Evolutionary conservation across 129 eudicot species (phyloP).

Genomic region (Saussurea involucrata): DNA sequence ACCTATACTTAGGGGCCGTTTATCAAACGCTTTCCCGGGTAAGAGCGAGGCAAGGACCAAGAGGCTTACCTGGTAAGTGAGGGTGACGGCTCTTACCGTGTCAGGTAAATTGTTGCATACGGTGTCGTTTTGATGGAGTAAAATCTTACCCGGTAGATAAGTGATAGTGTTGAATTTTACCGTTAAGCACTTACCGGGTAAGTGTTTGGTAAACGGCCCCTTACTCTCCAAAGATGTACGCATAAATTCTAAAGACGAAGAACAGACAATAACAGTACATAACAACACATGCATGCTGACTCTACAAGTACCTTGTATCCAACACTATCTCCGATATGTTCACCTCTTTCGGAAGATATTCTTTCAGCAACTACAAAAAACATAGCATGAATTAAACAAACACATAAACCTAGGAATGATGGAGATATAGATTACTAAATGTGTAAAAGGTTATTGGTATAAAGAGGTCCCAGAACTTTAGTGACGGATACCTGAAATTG

Average conservation of each 20-base stretch:
- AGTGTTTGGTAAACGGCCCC: no score
- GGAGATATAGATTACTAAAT: background rate
- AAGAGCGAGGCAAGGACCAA: no score
- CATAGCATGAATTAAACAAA: slow-evolving; percentile 16
- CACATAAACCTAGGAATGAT: slow-evolving; percentile 5
- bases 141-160: no score
- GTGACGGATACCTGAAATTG: slow-evolving; percentile 61
- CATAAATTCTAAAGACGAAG: background rate
- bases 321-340: slow-evolving; percentile 75
- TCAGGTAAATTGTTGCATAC: no score
- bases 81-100: no score
- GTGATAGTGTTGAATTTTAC: no score
- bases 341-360: slow-evolving; percentile 91
- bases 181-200: no score
- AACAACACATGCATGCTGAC: background rate
- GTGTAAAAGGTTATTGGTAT: slow-evolving; percentile 1
- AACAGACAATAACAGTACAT: background rate
- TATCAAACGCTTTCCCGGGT: no score
- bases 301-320: slow-evolving; percentile 76
- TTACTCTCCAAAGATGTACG: background rate
- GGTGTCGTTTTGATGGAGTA: no score
- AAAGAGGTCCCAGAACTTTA: background rate
- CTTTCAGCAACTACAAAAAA: slow-evolving; percentile 79
- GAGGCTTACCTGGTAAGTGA: no score
- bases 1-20: no score